Evolutionary conservation across 2,329 filamentous ascomycete genomes (phyloP).

Genomic region (Hypoxylon sp.): DNA sequence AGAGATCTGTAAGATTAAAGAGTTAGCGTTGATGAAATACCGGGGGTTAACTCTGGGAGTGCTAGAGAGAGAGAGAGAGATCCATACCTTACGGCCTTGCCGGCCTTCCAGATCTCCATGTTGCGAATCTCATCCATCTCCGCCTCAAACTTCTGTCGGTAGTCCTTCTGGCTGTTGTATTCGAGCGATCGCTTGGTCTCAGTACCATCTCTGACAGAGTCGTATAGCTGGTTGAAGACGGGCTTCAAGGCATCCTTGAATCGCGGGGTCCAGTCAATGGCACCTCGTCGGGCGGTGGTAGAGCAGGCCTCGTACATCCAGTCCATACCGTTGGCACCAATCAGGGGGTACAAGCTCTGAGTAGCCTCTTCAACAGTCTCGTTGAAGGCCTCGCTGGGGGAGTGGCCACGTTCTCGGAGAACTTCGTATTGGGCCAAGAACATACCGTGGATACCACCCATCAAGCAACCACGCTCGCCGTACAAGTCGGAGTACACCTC

Average conservation of each 20-base stretch:
- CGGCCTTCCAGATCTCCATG: constrained; percentile 98
- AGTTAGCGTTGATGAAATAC: constrained; percentile 7
- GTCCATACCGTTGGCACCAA: constrained; percentile 98
- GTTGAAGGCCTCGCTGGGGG: constrained; percentile 98
- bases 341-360: constrained; percentile 96
- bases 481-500: constrained; percentile 99
- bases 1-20: constrained; percentile 67
- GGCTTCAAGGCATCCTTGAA: constrained; percentile 99
- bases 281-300: constrained; percentile 96
- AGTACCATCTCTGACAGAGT: constrained; percentile 88
- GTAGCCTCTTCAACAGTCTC: constrained; percentile 99
- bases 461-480: constrained; percentile 99
- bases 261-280: constrained; percentile 96
- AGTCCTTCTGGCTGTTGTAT: constrained; percentile 96
- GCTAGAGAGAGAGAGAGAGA: neutral
- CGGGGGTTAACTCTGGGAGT: neutral
- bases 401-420: constrained; percentile 97
- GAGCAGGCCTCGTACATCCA: constrained; percentile 99
- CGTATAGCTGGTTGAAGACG: constrained; percentile 97
- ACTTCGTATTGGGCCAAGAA: constrained; percentile 99
- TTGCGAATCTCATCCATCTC: constrained; percentile 99
- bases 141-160: constrained; percentile 96
- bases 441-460: constrained; percentile 99
- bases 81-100: constrained; percentile 89
- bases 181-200: constrained; percentile 98